Percentiles rank a stretch among this genome's conserved stretches.
Evolutionary conservation across 1,284 basidiomycete genomes (phyloP).

Genomic region (Boletus smithii): DNA sequence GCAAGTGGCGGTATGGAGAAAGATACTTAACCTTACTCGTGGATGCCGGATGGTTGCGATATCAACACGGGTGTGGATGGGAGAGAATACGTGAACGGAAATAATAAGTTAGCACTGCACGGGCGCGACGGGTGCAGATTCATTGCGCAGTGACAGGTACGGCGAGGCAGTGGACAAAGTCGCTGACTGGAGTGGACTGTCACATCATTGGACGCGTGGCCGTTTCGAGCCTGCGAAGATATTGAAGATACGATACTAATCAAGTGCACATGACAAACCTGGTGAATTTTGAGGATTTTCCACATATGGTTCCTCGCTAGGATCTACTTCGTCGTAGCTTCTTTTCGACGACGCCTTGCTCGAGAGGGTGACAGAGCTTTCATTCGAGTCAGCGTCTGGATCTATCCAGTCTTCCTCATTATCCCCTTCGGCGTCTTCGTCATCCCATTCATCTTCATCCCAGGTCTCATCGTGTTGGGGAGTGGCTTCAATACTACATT

Average conservation of each 20-base stretch:
- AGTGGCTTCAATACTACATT: conserved; percentile 16
- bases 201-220: conserved; percentile 33
- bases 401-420: conserved; percentile 37
- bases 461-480: conserved; percentile 28
- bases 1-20: conserved; percentile 11
- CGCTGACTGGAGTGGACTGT: neutral
- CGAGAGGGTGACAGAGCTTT: conserved; percentile 45
- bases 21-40: conserved; percentile 33
- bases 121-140: neutral
- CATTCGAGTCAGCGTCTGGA: conserved; percentile 35
- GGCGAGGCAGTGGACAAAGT: neutral
- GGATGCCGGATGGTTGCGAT: conserved; percentile 11
- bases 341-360: conserved; percentile 47
- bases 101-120: conserved; percentile 33
- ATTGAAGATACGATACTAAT: conserved; percentile 1
- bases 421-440: conserved; percentile 43
- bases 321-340: conserved; percentile 46
- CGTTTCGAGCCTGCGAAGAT: conserved; percentile 35
- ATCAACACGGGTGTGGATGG: conserved; percentile 2
- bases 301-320: conserved; percentile 34
- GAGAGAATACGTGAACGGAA: conserved; percentile 10
- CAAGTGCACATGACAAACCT: conserved; percentile 34
- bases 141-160: neutral
- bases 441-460: conserved; percentile 36
- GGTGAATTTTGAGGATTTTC: conserved; percentile 40